Evolutionary conservation across 805 yeast genomes (phyloP), one percentile per base, ranked within the genome.

Genomic region (Grigorovia jiainica): DNA sequence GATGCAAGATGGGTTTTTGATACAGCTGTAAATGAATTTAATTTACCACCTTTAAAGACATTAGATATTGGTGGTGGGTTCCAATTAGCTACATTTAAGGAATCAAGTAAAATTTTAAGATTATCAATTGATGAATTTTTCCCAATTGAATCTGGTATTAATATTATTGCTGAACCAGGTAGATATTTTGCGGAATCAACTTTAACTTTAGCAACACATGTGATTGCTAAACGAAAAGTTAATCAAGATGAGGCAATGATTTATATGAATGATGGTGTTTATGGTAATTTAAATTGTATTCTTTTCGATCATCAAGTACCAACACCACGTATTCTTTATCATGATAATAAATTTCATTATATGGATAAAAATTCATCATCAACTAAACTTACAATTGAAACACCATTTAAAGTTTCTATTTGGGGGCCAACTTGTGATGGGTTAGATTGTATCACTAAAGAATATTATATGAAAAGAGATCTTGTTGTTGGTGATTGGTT

Each of bases 371-470:
- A 55, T 32, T 52, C 63, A 20, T 43, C 58, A 1, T 47, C 57
- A 11, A 33, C n/a, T 11, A 31, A 7, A 1, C 40, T 29, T 13
- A 32, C 46, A 5, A 42, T 30, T 23, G 44, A 38, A 7, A 46
- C 49, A 32, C 58, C 61, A 34, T 54, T 61, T 48, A 61, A 60
- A 35, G 81, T 74, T 41, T 84, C 95, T 3, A 72, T 92, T 46
- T 90, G 98, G 98, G 98, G 98, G 5, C 98, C 97, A 36, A 90
- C 97, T 16, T 90, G 98, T 66, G 98, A 90, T 64, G 97, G 97
- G 3, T 70, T 90, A 48, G 98, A 90, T 62, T 82, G 95, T 61
- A 76, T 90, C 44, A 61, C 82, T 16, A 60, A 68, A 37, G 68
- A 66, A 30, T 67, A 76, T 45, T 52, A 51, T 29, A 68, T 90